Evolutionary conservation across 345 rosid genomes (phyloP).

Genomic region (Rhodamnia argentea): DNA sequence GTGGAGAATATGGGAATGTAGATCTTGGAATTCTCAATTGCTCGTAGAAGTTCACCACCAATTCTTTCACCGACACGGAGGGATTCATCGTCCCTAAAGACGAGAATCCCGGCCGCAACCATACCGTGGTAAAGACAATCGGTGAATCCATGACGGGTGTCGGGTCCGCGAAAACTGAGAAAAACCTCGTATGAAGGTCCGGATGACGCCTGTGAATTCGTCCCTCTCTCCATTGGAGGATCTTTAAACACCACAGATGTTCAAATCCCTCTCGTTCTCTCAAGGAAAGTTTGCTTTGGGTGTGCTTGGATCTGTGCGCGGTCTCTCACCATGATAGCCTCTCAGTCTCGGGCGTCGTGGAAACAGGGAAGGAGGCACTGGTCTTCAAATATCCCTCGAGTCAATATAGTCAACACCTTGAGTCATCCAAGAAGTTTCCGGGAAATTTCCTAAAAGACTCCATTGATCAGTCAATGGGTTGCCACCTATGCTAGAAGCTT

Average conservation of each 20-base stretch:
- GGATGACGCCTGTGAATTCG: accelerated
- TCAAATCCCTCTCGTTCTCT: neutral
- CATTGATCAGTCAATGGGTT: no score
- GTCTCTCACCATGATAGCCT: neutral
- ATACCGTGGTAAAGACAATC: neutral
- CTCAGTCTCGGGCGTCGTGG: no score
- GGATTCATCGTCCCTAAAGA: neutral
- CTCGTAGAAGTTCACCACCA: neutral
- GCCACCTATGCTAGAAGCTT: no score
- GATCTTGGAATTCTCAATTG: neutral
- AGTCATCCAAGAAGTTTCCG: no score
- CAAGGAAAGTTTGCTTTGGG: neutral
- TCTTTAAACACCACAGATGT: neutral
- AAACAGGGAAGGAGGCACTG: no score
- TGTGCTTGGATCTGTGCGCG: neutral
- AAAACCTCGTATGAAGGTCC: neutral
- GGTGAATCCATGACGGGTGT: neutral
- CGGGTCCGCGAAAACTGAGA: neutral
- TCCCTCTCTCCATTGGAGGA: accelerated
- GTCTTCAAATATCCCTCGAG: no score
- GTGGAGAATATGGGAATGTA: neutral
- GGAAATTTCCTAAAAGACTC: no score
- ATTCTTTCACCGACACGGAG: neutral
- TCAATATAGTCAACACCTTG: no score
- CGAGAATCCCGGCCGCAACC: neutral